Conservation (phyloP, 1,284 basidiomycete genomes). For the Inonotus hispidus region DNA sequence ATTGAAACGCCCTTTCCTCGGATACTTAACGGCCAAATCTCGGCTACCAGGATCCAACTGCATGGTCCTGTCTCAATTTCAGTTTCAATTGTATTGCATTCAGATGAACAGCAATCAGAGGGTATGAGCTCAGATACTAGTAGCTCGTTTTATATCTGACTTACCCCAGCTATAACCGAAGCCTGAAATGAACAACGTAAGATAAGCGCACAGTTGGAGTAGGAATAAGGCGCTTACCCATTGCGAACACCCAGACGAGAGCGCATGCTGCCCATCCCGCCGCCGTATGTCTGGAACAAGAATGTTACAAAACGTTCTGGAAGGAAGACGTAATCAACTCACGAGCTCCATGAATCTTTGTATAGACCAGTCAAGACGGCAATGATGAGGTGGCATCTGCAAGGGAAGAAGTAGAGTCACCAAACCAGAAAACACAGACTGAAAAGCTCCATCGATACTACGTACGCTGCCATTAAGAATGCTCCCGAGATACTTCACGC, state of each 20-base stretch:
- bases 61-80: slow-evolving; percentile 39
- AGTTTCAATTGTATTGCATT: background rate
- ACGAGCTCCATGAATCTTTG: slow-evolving; percentile 46
- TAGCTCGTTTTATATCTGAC: background rate
- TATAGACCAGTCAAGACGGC: slow-evolving; percentile 54
- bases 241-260: slow-evolving; percentile 64
- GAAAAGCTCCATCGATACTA: background rate
- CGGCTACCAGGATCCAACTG: slow-evolving; percentile 62
- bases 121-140: background rate
- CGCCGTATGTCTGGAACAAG: slow-evolving; percentile 25
- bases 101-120: background rate
- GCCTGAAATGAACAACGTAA: slow-evolving; percentile 25
- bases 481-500: slow-evolving; percentile 48
- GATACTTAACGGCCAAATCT: slow-evolving; percentile 61
- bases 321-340: slow-evolving; percentile 22
- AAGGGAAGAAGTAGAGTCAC: background rate
- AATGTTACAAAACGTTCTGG: background rate
- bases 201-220: too few species aligned
- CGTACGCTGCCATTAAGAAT: slow-evolving; percentile 59
- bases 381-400: slow-evolving; percentile 60
- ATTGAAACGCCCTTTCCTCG: slow-evolving; percentile 68
- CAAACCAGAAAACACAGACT: background rate
- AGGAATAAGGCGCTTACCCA: slow-evolving; percentile 39
- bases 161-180: slow-evolving; percentile 66
- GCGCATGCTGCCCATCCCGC: slow-evolving; percentile 64